Conservation (phyloP, 495 filamentous ascomycete genomes). For the Penicillium desertorum region DNA sequence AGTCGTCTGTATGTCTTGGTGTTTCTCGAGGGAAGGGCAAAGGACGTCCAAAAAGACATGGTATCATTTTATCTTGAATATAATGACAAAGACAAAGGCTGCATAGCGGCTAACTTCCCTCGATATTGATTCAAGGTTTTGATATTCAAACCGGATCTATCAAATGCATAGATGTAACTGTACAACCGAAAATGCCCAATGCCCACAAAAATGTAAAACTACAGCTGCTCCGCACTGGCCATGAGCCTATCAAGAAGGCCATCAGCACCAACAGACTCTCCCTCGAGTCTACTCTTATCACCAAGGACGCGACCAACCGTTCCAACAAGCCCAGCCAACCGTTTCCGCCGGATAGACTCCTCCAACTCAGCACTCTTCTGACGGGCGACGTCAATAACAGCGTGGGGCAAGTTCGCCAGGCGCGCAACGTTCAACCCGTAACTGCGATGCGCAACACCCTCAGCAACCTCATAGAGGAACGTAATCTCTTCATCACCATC, state of each 20-base stretch:
- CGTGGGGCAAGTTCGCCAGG: slow-evolving; percentile 75
- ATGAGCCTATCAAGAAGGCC: slow-evolving; percentile 37
- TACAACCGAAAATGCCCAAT: slow-evolving; percentile 11
- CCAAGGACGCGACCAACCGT: slow-evolving; percentile 44
- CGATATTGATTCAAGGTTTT: neutral
- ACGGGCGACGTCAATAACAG: slow-evolving; percentile 74
- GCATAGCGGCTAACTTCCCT: neutral
- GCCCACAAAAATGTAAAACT: slow-evolving; percentile 12
- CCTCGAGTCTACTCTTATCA: slow-evolving; percentile 14
- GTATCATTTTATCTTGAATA: too few relatives aligned
- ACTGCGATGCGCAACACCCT: slow-evolving; percentile 86
- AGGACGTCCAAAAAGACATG: neutral
- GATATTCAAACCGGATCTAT: neutral
- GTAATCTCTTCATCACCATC: slow-evolving; percentile 59
- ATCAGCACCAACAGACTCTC: slow-evolving; percentile 19
- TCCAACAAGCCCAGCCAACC: slow-evolving; percentile 46
- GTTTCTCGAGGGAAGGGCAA: neutral
- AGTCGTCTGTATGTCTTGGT: too few relatives aligned
- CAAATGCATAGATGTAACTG: slow-evolving; percentile 4
- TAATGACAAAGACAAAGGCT: neutral
- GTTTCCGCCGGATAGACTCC: slow-evolving; percentile 62
- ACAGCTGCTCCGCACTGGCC: slow-evolving; percentile 42
- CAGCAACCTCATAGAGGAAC: slow-evolving; percentile 78
- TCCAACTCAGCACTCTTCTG: slow-evolving; percentile 81
- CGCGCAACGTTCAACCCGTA: slow-evolving; percentile 94